Evolutionary conservation across 2,329 filamentous ascomycete species (phyloP).

Genomic region (Hypoxylon sp.): DNA sequence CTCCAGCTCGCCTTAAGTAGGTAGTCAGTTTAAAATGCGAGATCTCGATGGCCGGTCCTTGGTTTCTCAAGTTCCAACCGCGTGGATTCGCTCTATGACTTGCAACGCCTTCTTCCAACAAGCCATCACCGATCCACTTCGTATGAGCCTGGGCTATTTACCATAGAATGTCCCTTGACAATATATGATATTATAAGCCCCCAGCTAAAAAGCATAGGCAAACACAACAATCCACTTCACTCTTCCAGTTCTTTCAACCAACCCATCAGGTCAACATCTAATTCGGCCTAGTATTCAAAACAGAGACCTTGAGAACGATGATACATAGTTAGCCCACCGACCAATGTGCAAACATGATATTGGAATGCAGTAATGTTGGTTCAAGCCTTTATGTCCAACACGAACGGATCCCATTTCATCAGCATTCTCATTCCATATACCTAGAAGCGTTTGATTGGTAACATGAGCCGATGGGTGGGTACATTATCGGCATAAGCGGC

Average conservation of each 20-base stretch:
- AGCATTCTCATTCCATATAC: background rate
- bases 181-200: background rate
- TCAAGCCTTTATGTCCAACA: background rate
- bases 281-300: background rate
- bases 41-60: slow-evolving; percentile 28
- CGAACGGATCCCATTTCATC: background rate
- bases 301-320: background rate
- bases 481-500: slow-evolving; percentile 14
- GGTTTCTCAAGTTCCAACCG: slow-evolving; percentile 25
- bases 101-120: slow-evolving; percentile 11
- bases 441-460: background rate
- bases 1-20: background rate
- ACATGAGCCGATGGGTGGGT: slow-evolving; percentile 9
- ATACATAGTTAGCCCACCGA: background rate
- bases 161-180: slow-evolving; percentile 17
- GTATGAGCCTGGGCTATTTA: background rate
- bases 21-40: slow-evolving; percentile 3
- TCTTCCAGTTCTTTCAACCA: background rate
- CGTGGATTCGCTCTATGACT: slow-evolving; percentile 29
- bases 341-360: slow-evolving; percentile 4
- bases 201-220: background rate
- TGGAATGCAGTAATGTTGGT: slow-evolving; percentile 5
- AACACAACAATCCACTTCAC: background rate
- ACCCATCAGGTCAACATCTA: background rate
- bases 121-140: slow-evolving; percentile 19